Conservation (phyloP, 129 eudicot genomes). For the Gnaphalium uliginosum region DNA sequence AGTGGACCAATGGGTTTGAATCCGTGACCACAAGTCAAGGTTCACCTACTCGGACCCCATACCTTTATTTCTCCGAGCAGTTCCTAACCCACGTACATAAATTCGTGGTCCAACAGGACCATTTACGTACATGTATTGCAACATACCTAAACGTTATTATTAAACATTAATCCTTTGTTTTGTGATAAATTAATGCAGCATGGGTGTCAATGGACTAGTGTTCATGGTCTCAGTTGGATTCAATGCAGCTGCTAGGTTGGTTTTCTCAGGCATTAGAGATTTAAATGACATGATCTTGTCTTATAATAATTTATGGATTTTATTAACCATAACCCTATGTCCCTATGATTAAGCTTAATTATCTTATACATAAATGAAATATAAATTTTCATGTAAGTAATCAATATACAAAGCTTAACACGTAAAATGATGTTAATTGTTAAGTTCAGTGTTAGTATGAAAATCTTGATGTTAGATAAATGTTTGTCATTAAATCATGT, state of each 20-base stretch:
- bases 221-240: constrained; percentile 82
- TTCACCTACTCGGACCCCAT: not conserved
- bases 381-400: no score
- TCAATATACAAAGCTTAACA: no score
- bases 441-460: no score
- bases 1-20: not conserved
- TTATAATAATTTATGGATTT: not conserved
- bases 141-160: not conserved
- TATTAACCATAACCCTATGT: no score
- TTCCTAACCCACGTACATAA: not conserved
- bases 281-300: not conserved
- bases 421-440: no score
- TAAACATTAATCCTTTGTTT: not conserved
- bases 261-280: not conserved
- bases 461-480: no score
- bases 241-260: constrained; percentile 83
- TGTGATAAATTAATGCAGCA: constrained; percentile 45
- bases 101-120: not conserved
- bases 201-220: constrained; percentile 50
- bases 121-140: not conserved
- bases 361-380: no score
- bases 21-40: not conserved
- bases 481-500: no score
- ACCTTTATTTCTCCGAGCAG: not conserved
- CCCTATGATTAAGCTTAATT: no score